A percentile compares a stretch with the other conserved stretches of the same genome.
These are phyloP conservation scores for Dictyostelium citrinum DNA, from an alignment of 78 protist species.

Conservation along the genomic window DNA sequence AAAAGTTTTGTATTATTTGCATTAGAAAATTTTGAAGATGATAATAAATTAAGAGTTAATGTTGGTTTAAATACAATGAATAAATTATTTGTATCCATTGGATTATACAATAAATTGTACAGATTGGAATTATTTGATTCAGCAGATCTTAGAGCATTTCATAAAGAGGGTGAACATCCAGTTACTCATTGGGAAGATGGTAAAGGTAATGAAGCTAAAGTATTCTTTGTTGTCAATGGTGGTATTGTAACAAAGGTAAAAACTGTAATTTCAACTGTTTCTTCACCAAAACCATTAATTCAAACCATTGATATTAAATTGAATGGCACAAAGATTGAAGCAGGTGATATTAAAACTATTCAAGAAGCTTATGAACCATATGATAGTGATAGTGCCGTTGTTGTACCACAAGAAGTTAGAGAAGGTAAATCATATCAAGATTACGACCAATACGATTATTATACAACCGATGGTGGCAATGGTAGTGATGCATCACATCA, in stretches of 20 bases:
- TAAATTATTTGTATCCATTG: conserved; percentile 31
- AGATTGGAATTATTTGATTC: conserved; percentile 59
- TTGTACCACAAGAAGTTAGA: neutral
- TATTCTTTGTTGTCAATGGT: conserved; percentile 1
- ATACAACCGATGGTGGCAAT: conserved; percentile 45
- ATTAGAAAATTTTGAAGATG: conserved; percentile 25
- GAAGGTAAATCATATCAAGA: conserved; percentile 38
- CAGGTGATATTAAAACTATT: neutral
- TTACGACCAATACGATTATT: neutral
- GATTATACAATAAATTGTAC: neutral
- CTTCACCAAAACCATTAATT: conserved; percentile 21
- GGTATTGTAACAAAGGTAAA: conserved; percentile 6
- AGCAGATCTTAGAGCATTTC: conserved; percentile 12
- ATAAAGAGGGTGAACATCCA: conserved; percentile 54
- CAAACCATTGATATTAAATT: neutral
- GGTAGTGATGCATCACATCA: conserved; percentile 13
- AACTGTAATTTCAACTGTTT: neutral
- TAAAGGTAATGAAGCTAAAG: neutral
- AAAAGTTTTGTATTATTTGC: conserved; percentile 1
- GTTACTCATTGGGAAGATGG: conserved; percentile 37
- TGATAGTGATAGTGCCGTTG: neutral
- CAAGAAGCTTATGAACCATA: conserved; percentile 36
- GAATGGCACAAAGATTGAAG: neutral
- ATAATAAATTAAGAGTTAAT: neutral
- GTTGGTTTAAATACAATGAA: conserved; percentile 48